Base-by-base conservation (phyloP, 805 yeast genomes). In the Barnettozyma pratensis region DNA sequence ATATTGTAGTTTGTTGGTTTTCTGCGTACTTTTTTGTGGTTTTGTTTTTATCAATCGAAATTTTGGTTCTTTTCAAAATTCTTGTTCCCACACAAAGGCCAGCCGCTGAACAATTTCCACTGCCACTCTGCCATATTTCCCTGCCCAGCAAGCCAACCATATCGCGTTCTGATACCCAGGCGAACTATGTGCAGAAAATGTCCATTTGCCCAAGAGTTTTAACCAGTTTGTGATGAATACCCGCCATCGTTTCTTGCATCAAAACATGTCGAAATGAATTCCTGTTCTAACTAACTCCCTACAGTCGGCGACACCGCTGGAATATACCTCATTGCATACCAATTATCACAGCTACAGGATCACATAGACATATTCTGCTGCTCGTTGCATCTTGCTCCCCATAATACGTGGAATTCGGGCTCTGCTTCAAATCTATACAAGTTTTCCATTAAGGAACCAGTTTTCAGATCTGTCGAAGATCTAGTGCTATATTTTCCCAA, bases 281-380 rank as follows among this genome's bases (percentile, higher is more conserved):
- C 2, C 25, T n/a, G 26, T 39, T 30, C 14, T 40, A 40, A 40
- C 36, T 5, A 11, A 4, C 19, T 8, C 11, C 19, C 6, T 12
- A 5, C 5, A 51, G 54, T 51, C 28, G 54, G 54, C 25, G 54
- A 51, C 31, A 45, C 49, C 5, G 40, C 48, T 27, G 40, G 43
- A 5, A 37, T 46, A 8, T 42, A 48, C 11, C 36, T 36, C 3
- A 26, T 52, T 9, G 41, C 31, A 7, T 49, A 36, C 42, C 39
- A 37, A 2, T 42, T 49, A 14, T 29, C 47, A 7, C 30, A 38
- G n/a, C 40, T n/a, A 11, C 8, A 14, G 6, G 29, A 40, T 6
- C 6, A 31, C 7, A 25, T 38, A 31, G 27, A 30, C 19, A 9
- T 42, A 19, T 11, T n/a, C 5, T 36, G 45, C 29, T 42, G 35